Base-by-base conservation (phyloP, 2,329 filamentous ascomycete species). In the Pseudogymnoascus verrucosus region DNA sequence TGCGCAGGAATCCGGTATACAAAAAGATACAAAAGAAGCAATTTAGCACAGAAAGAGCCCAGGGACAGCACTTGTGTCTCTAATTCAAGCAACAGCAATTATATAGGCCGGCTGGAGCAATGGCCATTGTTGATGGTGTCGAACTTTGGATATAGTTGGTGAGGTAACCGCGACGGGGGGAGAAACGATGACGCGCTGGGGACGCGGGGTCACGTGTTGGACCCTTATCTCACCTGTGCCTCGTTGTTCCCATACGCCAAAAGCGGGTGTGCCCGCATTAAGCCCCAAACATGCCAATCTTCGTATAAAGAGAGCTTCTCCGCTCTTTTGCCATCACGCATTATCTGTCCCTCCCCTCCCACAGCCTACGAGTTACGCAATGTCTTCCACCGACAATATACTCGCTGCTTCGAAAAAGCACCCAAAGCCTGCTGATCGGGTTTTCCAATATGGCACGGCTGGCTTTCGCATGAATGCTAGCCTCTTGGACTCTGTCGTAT, bases 401-500 rank as follows among this genome's bases (percentile, higher is more conserved):
- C 77, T 87, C 69, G 81, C 78, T 64, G 85, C 84, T 71, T 86
- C 85, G 62, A 78, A 81, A 76, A 85, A 82, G 77, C 83, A 87
- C 74, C 81, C 85, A 67, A 85, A 86, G 63, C 75, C 75, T 62
- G 72, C 77, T 62, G 81, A 81, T 69, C 81, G 80, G 63, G 69
- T 76, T 64, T 88, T 86, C 77, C 84, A 83, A 69, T 88, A 88
- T 76, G 85, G 85, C 69, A 88, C 85, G 31, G 85, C 85, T 51
- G 85, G 85, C 65, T 88, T 88, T 74, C 85, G 85, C 70, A 88
- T 88, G 85, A 84, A 83, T 73, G 84, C 85, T 34, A 88, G 92
- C 71, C 84, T 96, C 64, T 89, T 98, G 71, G 90, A 96, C 74
- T 95, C 91, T 37, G 91, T 99, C 67, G 86, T 96, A 70, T 97